These are phyloP conservation scores for Talaromyces stipitatus DNA, from an alignment of 495 filamentous ascomycete species.

Conservation along the genomic window DNA sequence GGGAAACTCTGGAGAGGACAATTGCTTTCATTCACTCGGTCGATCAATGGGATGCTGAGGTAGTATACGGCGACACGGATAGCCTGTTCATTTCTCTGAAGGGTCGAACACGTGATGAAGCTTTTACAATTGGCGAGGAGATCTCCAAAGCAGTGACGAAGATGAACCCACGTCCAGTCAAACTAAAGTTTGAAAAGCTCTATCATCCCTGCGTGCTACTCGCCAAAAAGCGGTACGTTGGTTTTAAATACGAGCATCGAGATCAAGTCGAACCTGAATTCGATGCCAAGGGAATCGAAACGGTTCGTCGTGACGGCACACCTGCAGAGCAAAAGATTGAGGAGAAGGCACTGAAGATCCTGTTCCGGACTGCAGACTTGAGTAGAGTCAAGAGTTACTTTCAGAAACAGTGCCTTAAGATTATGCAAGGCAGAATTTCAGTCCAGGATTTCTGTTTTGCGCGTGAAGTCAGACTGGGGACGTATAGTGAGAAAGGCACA, in stretches of 20 bases:
- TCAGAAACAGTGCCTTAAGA: conserved; percentile 82
- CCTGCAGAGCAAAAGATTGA: conserved; percentile 96
- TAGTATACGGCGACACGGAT: conserved; percentile 97
- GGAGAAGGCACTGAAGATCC: conserved; percentile 81
- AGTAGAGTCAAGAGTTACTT: conserved; percentile 89
- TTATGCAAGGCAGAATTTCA: conserved; percentile 81
- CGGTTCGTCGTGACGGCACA: conserved; percentile 88
- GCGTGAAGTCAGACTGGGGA: conserved; percentile 82
- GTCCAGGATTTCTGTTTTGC: conserved; percentile 96
- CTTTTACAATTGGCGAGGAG: conserved; percentile 87
- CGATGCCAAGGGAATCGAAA: conserved; percentile 97
- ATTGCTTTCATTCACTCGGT: conserved; percentile 89
- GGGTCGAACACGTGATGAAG: conserved; percentile 77
- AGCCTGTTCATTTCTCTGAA: conserved; percentile 90
- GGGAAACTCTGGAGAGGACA: conserved; percentile 89
- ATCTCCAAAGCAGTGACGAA: conserved; percentile 85
- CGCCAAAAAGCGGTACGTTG: conserved; percentile 96
- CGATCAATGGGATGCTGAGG: conserved; percentile 82
- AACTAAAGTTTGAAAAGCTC: conserved; percentile 98
- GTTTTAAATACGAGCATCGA: conserved; percentile 87
- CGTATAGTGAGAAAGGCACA: conserved; percentile 71
- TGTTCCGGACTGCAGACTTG: conserved; percentile 85
- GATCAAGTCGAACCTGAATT: conserved; percentile 80
- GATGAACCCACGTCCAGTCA: conserved; percentile 85
- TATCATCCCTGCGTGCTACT: conserved; percentile 91